Conservation (phyloP, 2,329 filamentous ascomycete genomes). For the Arthrocladium fulminans region DNA sequence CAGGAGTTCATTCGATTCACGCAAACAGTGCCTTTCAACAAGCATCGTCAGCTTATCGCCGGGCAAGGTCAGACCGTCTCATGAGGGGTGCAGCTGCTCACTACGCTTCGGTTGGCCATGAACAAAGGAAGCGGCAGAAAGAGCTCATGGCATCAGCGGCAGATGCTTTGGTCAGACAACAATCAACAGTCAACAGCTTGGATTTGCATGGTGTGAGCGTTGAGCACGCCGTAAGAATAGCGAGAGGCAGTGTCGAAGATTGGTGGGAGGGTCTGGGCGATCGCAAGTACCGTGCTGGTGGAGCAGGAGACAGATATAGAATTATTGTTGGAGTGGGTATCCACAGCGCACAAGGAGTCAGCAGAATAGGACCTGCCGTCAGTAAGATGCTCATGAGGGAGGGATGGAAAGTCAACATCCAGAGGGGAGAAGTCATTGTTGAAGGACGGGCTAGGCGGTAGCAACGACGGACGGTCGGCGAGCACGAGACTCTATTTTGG, state of each 20-base stretch:
- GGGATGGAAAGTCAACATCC: slow-evolving; percentile 72
- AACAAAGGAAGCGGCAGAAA: slow-evolving; percentile 51
- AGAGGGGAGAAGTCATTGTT: slow-evolving; percentile 62
- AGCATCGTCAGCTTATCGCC: slow-evolving; percentile 50
- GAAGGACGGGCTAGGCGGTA: slow-evolving; percentile 42
- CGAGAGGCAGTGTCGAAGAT: slow-evolving; percentile 52
- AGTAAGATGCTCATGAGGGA: slow-evolving; percentile 63
- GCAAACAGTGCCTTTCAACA: slow-evolving; percentile 47
- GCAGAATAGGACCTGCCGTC: slow-evolving; percentile 71
- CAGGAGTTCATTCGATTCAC: slow-evolving; percentile 39
- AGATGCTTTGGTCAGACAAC: slow-evolving; percentile 58
- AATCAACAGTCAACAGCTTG: slow-evolving; percentile 53
- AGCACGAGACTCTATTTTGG: no score
- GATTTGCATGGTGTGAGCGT: slow-evolving; percentile 83
- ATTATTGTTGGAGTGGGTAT: slow-evolving; percentile 74
- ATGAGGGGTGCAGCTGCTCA: slow-evolving; percentile 68
- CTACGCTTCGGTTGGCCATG: slow-evolving; percentile 62
- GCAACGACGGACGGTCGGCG: no score
- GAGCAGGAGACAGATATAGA: slow-evolving; percentile 51
- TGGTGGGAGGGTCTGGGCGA: slow-evolving; percentile 76
- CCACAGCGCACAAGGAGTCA: slow-evolving; percentile 69
- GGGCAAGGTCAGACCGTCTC: slow-evolving; percentile 59
- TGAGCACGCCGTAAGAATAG: slow-evolving; percentile 70
- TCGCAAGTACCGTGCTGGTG: slow-evolving; percentile 43
- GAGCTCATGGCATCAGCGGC: slow-evolving; percentile 57